Evolutionary conservation across 805 yeast species (phyloP).

Genomic region (Yarrowia phangngaensis): DNA sequence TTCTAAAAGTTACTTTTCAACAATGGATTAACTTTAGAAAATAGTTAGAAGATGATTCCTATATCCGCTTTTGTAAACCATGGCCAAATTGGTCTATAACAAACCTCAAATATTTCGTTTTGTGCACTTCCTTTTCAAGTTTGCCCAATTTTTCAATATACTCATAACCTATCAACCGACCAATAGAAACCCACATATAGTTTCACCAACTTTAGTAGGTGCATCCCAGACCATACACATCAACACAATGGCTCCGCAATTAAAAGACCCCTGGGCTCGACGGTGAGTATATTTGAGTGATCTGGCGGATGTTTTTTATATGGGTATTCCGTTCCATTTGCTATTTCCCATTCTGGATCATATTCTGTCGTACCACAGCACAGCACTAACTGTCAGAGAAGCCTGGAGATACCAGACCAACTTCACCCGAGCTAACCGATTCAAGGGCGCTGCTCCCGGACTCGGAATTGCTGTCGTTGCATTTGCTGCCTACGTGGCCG

Average conservation of each 20-base stretch:
- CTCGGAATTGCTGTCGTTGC: conserved; percentile 74
- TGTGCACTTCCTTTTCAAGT: conserved; percentile 1
- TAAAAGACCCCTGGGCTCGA: conserved; percentile 51
- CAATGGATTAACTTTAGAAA: no score
- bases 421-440: conserved; percentile 65
- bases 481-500: conserved; percentile 43
- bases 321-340: no score
- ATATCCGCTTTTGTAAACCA: no score
- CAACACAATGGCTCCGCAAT: conserved; percentile 31
- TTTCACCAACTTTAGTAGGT: conserved; percentile 13
- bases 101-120: background rate
- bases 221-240: conserved; percentile 13
- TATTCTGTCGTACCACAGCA: background rate
- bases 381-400: conserved; percentile 49
- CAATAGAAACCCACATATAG: conserved; percentile 21
- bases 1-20: no score
- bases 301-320: no score
- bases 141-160: background rate
- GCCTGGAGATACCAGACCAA: conserved; percentile 90
- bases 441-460: conserved; percentile 74
- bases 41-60: no score
- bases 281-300: conserved; percentile 45
- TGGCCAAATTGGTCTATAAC: background rate
- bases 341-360: background rate
- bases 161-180: conserved; percentile 23